Base-by-base conservation (phyloP, 1,284 basidiomycete genomes). In the Stygiomarasmius scandens region DNA sequence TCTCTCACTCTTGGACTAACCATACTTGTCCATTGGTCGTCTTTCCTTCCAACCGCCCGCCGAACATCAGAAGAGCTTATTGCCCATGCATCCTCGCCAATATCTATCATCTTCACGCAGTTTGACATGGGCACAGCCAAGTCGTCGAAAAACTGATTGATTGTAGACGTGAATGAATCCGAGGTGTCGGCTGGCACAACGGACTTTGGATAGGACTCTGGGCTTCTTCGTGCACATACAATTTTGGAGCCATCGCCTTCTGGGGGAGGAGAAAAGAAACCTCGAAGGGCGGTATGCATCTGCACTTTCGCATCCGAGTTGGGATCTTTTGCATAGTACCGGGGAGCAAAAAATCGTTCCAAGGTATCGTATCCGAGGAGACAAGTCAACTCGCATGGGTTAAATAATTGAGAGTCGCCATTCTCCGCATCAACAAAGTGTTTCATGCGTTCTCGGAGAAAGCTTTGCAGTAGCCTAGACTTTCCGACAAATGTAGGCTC, bases 401-500 rank as follows among this genome's bases (percentile, higher is more conserved):
- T 38, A 62, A 27, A 58, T 46, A 25, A 12, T 22, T 24, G n/a
- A 54, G 34, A 50, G n/a, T 57, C 36, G 41, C 53, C 29, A 32
- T 12, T 32, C 6, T 32, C 29, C 6, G 29, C n/a, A n/a, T n/a
- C 27, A 45, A 24, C 27, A n/a, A 19, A 45, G 16, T n/a, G 19
- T 22, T 27, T 53, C 23, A 32, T 27, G 54, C 41, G 47, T 20
- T 73, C 24, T 50, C 68, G 71, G 45, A 91, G 72, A 63, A 85
- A 85, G 16, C 69, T 67, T n/a, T 76, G 77, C 52, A 93, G 77
- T 20, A 82, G 71, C 19, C 80, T 76, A 11, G 92, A 90, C 74
- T 98, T 98, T 41, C 84, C 84, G 44, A 92, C 90, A 70, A 98
- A 98, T 0, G 90, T 92, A 2, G 96, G 94, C 63, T 93, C 91